These are phyloP conservation scores for Pythium dissotocum DNA, from an alignment of 352 stramenopile species.

Conservation along the genomic window DNA sequence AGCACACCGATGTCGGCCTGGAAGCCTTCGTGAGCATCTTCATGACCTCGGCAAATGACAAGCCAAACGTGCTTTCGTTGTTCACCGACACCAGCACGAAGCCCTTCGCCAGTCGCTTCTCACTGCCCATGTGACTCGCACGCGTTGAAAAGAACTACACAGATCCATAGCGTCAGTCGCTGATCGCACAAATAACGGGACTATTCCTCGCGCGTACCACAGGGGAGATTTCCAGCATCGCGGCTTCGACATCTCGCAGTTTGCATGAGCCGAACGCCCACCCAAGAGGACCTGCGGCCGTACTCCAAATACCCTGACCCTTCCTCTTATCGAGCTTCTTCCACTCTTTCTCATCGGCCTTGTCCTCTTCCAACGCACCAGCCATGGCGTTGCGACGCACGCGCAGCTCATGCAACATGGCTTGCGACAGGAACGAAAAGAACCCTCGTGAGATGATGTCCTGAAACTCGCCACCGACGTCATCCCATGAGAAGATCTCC, in stretches of 20 bases:
- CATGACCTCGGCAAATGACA: conserved; percentile 52
- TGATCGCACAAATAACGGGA: conserved; percentile 3
- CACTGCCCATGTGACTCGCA: conserved; percentile 35
- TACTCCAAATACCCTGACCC: conserved; percentile 69
- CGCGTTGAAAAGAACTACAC: conserved; percentile 61
- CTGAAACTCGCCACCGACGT: conserved; percentile 52
- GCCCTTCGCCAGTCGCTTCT: conserved; percentile 66
- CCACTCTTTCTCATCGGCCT: conserved; percentile 31
- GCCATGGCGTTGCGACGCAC: conserved; percentile 30
- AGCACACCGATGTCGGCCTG: conserved; percentile 66
- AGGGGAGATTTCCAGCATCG: conserved; percentile 65
- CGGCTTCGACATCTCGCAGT: conserved; percentile 59
- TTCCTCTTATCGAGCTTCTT: conserved; percentile 44
- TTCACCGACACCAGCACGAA: conserved; percentile 80
- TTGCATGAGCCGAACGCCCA: conserved; percentile 58
- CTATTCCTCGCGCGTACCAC: conserved; percentile 25
- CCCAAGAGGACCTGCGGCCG: conserved; percentile 51
- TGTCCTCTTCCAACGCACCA: conserved; percentile 20
- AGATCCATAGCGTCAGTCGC: conserved; percentile 6
- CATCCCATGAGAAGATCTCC: conserved; percentile 71
- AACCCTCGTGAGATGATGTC: conserved; percentile 72
- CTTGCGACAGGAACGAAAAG: conserved; percentile 54
- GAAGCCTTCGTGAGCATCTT: conserved; percentile 56
- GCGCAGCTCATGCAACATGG: conserved; percentile 44
- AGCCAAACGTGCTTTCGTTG: conserved; percentile 74